Evolutionary conservation across 2,329 filamentous ascomycete species (phyloP).

Genomic region (Phyllosticta citribraziliensis): DNA sequence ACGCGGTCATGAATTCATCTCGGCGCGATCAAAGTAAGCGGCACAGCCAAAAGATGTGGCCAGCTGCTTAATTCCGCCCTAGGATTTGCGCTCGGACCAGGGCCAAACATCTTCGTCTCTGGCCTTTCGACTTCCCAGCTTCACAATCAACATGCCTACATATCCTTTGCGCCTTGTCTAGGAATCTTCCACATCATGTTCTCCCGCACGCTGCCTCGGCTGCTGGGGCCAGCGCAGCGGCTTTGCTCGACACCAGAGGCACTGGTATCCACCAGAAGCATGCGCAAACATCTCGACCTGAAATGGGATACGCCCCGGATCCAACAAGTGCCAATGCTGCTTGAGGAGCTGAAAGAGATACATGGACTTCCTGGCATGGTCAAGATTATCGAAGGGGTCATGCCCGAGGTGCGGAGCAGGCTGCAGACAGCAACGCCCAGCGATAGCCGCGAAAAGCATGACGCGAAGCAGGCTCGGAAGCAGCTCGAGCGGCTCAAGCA

Average conservation of each 20-base stretch:
- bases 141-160: no score
- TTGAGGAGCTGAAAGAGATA: constrained; percentile 57
- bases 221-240: neutral
- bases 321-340: constrained; percentile 49
- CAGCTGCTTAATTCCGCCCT: neutral
- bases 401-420: constrained; percentile 57
- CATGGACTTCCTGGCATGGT: constrained; percentile 52
- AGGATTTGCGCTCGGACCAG: neutral
- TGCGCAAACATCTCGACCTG: constrained; percentile 53
- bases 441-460: constrained; percentile 35
- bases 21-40: neutral
- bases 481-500: constrained; percentile 15
- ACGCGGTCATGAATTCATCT: neutral
- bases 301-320: constrained; percentile 43
- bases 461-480: constrained; percentile 33
- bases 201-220: constrained; percentile 1
- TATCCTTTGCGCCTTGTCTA: no score
- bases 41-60: neutral
- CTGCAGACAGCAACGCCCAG: constrained; percentile 27
- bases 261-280: constrained; percentile 39
- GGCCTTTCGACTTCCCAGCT: no score
- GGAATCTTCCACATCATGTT: neutral
- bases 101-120: neutral
- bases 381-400: constrained; percentile 50
- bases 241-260: neutral